A percentile compares a stretch with the other conserved stretches of the same genome.
Evolutionary conservation across 495 filamentous ascomycete species (phyloP).

Genomic region (Hamigera avellanea): DNA sequence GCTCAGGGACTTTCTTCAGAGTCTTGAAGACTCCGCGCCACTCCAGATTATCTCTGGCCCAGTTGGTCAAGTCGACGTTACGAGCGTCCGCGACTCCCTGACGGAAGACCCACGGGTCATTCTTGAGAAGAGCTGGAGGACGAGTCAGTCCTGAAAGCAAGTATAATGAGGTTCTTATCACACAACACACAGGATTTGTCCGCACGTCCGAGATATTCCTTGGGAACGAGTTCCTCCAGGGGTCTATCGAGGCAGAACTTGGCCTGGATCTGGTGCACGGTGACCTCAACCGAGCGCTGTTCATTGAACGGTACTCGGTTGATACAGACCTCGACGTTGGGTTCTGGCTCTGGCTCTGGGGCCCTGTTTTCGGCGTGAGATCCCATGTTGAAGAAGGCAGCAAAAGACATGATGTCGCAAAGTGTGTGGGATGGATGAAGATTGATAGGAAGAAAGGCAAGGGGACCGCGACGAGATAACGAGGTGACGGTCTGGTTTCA

Average conservation of each 20-base stretch:
- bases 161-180: background rate
- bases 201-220: constrained; percentile 11
- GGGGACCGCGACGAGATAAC: no score
- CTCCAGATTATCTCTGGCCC: constrained; percentile 18
- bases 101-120: constrained; percentile 19
- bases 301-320: no score
- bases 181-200: constrained; percentile 9
- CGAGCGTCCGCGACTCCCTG: constrained; percentile 7
- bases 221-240: constrained; percentile 14
- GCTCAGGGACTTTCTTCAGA: constrained; percentile 14
- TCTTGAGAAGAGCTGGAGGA: constrained; percentile 13
- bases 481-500: no score
- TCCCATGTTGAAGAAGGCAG: no score
- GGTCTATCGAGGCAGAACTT: constrained; percentile 13
- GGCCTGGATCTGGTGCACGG: constrained; percentile 14
- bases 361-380: no score
- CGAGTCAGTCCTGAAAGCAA: background rate
- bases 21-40: constrained; percentile 19
- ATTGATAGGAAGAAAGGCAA: no score
- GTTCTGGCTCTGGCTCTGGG: no score
- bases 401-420: no score
- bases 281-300: constrained; percentile 2
- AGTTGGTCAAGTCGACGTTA: constrained; percentile 9
- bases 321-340: no score
- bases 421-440: no score